Evolutionary conservation across 192 early-diverging fungal genomes (phyloP).

Genomic region (Phlyctochytrium arcticum): DNA sequence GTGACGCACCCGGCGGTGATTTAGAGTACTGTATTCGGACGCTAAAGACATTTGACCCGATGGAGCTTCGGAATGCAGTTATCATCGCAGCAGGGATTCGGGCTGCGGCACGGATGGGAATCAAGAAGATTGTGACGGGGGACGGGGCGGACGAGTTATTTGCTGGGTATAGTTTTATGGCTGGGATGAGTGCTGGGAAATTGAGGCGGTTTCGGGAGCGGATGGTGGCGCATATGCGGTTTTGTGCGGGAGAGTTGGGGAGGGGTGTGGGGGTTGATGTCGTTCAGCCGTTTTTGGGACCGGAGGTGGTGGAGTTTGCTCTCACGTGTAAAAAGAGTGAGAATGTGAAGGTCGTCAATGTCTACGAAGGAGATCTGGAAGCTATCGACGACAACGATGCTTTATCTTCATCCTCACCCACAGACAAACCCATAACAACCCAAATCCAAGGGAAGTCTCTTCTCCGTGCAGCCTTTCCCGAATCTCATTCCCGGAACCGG

Average conservation of each 20-base stretch:
- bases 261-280: slow-evolving; percentile 52
- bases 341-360: slow-evolving; percentile 23
- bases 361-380: background rate
- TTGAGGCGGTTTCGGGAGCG: slow-evolving; percentile 46
- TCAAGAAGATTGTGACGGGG: slow-evolving; percentile 51
- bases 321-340: slow-evolving; percentile 31
- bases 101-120: slow-evolving; percentile 41
- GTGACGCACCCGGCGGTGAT: slow-evolving; percentile 6
- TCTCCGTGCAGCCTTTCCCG: slow-evolving; percentile 58
- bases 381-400: too few species aligned
- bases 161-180: slow-evolving; percentile 65
- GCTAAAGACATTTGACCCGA: slow-evolving; percentile 64
- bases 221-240: slow-evolving; percentile 38
- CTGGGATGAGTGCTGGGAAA: slow-evolving; percentile 41
- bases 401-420: too few species aligned
- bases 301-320: slow-evolving; percentile 50
- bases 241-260: slow-evolving; percentile 57
- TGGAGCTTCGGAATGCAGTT: slow-evolving; percentile 66
- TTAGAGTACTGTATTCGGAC: slow-evolving; percentile 49
- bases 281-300: slow-evolving; percentile 59
- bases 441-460: slow-evolving; percentile 58
- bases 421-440: too few species aligned
- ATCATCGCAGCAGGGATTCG: slow-evolving; percentile 52
- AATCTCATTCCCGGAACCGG: slow-evolving; percentile 56
- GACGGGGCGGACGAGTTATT: slow-evolving; percentile 72